Percentiles rank a stretch among this genome's conserved stretches.
Evolutionary conservation across 108 stramenopile species (phyloP).

Genomic region (Cyclotella atomus): DNA sequence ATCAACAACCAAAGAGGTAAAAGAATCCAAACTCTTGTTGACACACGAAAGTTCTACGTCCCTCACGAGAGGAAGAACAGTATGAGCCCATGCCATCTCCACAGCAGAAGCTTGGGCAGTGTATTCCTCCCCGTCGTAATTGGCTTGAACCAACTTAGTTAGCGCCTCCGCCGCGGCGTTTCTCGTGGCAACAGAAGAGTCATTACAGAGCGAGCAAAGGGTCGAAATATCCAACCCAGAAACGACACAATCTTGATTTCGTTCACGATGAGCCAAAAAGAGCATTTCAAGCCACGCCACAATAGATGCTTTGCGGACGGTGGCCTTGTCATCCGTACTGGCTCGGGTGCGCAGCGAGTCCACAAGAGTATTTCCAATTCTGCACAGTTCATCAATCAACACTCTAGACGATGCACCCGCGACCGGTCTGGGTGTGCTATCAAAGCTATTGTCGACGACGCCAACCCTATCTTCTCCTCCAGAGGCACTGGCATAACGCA

Average conservation of each 20-base stretch:
- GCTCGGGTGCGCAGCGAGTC: slow-evolving; percentile 62
- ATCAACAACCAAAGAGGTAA: slow-evolving; percentile 59
- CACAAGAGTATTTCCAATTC: slow-evolving; percentile 46
- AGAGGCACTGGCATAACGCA: slow-evolving; percentile 25
- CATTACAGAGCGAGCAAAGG: slow-evolving; percentile 68
- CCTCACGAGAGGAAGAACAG: slow-evolving; percentile 72
- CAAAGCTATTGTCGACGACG: slow-evolving; percentile 18
- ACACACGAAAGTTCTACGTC: slow-evolving; percentile 69
- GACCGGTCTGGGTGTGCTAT: no score
- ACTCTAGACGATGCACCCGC: no score
- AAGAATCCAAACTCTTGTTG: slow-evolving; percentile 65
- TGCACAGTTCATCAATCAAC: slow-evolving; percentile 41
- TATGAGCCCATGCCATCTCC: slow-evolving; percentile 72
- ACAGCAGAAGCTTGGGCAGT: slow-evolving; percentile 42
- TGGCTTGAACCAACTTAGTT: slow-evolving; percentile 58
- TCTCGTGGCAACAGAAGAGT: slow-evolving; percentile 67
- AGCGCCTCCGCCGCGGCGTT: slow-evolving; percentile 79
- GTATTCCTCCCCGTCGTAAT: slow-evolving; percentile 23
- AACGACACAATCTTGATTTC: slow-evolving; percentile 26
- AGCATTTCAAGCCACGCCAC: slow-evolving; percentile 63
- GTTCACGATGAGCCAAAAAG: slow-evolving; percentile 35
- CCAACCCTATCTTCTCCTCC: slow-evolving; percentile 14
- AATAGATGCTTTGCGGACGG: slow-evolving; percentile 72
- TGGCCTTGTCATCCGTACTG: slow-evolving; percentile 66
- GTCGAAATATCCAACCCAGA: slow-evolving; percentile 62